A percentile compares a stretch with the other conserved stretches of the same genome.
Conservation (phyloP, 2,329 filamentous ascomycete species). For the Tolypocladium album region DNA sequence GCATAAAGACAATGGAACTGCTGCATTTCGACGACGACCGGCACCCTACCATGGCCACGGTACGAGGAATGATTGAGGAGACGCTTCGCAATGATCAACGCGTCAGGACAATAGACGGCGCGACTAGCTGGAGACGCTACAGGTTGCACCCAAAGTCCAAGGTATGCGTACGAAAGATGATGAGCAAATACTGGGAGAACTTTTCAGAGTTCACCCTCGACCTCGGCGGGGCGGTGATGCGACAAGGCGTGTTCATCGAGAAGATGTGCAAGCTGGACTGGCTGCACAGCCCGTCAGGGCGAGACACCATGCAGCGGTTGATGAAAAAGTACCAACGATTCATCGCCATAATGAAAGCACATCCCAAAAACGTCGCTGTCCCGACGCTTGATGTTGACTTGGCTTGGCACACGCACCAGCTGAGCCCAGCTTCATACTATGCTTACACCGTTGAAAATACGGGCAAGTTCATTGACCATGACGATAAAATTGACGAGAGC, state of each 20-base stretch:
- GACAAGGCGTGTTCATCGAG: constrained; percentile 55
- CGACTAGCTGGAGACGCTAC: constrained; percentile 9
- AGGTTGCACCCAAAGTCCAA: constrained; percentile 17
- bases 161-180: constrained; percentile 51
- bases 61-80: constrained; percentile 39
- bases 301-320: constrained; percentile 52
- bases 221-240: constrained; percentile 51
- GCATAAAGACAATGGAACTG: constrained; percentile 28
- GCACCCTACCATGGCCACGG: constrained; percentile 33
- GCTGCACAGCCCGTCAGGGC: constrained; percentile 59
- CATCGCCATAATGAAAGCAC: constrained; percentile 41
- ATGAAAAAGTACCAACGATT: constrained; percentile 57
- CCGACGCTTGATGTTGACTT: constrained; percentile 68
- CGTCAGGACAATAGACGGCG: constrained; percentile 29
- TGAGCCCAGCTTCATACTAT: constrained; percentile 54
- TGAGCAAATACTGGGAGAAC: constrained; percentile 62
- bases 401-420: constrained; percentile 74
- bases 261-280: constrained; percentile 73
- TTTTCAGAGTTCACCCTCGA: constrained; percentile 54
- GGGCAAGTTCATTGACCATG: constrained; percentile 61
- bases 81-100: constrained; percentile 25
- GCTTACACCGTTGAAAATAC: constrained; percentile 37
- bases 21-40: constrained; percentile 18
- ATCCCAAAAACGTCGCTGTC: constrained; percentile 41
- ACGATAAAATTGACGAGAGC: constrained; percentile 69